Evolutionary conservation across 2,329 filamentous ascomycete genomes (phyloP).

Genomic region (Pleochaeta shiraiana): DNA sequence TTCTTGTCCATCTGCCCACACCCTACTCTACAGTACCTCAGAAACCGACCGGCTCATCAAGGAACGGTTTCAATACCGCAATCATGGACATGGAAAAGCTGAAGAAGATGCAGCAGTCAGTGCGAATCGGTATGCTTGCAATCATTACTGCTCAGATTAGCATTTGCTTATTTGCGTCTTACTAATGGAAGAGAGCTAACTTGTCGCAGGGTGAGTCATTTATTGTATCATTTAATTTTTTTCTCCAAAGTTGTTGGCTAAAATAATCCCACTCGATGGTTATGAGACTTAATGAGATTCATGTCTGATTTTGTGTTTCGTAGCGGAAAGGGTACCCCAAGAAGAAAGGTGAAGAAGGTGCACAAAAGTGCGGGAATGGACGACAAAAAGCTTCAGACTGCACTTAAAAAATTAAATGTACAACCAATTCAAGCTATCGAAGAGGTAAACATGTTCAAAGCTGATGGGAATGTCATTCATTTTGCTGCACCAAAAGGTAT

Average conservation of each 20-base stretch:
- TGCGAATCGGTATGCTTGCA: conserved; percentile 23
- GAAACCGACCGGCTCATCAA: not conserved
- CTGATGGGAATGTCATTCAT: conserved; percentile 98
- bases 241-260: not conserved
- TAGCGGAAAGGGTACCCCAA: conserved; percentile 90
- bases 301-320: conserved; percentile 3
- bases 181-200: not conserved
- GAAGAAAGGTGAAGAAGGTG: conserved; percentile 96
- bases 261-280: not conserved
- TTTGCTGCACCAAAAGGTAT: conserved; percentile 92
- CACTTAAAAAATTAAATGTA: conserved; percentile 98
- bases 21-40: conserved; percentile 8
- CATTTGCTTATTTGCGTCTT: too few relatives aligned
- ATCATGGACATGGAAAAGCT: conserved; percentile 45
- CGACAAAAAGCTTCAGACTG: conserved; percentile 98
- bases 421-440: conserved; percentile 99
- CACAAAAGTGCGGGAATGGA: conserved; percentile 83
- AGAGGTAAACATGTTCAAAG: conserved; percentile 99
- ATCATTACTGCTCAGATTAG: too few relatives aligned
- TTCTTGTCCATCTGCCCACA: conserved; percentile 1
- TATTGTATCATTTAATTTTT: too few relatives aligned
- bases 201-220: not conserved
- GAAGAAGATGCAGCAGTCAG: conserved; percentile 41
- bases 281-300: not conserved
- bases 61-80: conserved; percentile 18